Conservation (phyloP, 805 yeast species). For the Cyberlindnera japonica region DNA sequence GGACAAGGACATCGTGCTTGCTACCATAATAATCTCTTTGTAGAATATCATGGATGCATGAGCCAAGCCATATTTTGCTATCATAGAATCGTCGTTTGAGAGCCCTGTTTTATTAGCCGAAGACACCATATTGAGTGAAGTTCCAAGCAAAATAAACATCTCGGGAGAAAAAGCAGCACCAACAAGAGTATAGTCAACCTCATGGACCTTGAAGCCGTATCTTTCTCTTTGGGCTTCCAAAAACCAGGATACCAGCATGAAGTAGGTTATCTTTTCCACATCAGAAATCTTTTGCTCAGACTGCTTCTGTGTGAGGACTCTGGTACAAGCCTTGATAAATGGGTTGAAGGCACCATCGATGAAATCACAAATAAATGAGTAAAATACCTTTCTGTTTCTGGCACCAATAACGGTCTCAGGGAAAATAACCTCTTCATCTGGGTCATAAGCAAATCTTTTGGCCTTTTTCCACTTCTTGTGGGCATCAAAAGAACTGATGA, state of each 20-base stretch:
- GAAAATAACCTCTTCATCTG: conserved; percentile 28
- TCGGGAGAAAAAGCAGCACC: conserved; percentile 59
- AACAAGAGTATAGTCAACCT: conserved; percentile 40
- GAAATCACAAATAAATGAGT: conserved; percentile 51
- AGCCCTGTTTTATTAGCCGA: not conserved
- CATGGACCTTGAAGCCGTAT: conserved; percentile 24
- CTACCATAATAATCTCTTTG: conserved; percentile 51
- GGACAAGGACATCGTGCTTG: conserved; percentile 39
- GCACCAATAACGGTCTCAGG: conserved; percentile 27
- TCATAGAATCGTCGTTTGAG: not conserved
- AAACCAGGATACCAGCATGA: conserved; percentile 71
- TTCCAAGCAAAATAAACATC: conserved; percentile 47
- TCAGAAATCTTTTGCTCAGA: conserved; percentile 14
- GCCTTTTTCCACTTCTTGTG: conserved; percentile 62
- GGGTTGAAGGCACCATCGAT: conserved; percentile 74
- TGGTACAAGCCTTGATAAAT: conserved; percentile 50
- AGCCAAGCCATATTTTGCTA: conserved; percentile 48
- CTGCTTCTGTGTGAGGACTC: conserved; percentile 39
- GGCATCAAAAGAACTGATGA: conserved; percentile 63
- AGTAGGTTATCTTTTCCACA: conserved; percentile 38
- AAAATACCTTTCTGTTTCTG: conserved; percentile 9
- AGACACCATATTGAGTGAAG: not conserved
- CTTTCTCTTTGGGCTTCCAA: conserved; percentile 55
- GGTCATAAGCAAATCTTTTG: conserved; percentile 24
- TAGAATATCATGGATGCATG: conserved; percentile 70